Evolutionary conservation across 139 green algal species (phyloP).

Genomic region (Astrephomene gubernaculifera): DNA sequence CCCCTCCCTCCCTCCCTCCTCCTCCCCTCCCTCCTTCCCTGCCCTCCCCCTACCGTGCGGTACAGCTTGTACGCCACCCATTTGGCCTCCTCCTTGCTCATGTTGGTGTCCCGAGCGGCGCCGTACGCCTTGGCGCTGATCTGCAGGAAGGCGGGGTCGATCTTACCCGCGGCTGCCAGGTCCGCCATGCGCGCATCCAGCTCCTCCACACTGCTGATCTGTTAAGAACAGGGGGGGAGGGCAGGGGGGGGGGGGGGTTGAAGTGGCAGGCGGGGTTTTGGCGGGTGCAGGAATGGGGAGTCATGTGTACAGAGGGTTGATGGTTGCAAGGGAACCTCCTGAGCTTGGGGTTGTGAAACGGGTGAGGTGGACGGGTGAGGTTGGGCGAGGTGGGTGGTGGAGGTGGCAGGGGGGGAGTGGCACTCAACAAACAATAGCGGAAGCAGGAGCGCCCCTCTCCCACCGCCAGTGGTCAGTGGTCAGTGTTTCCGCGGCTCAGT

Average conservation of each 20-base stretch:
- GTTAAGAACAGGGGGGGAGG: conserved; percentile 9
- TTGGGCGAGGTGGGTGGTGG: no score
- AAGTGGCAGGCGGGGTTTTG: no score
- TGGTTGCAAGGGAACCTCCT: no score
- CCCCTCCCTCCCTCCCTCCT: neutral
- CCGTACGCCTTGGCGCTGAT: conserved; percentile 68
- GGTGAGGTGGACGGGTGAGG: no score
- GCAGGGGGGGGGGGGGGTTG: neutral
- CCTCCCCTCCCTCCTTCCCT: neutral
- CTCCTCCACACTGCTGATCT: conserved; percentile 66
- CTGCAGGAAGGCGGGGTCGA: conserved; percentile 71
- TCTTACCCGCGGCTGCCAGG: conserved; percentile 58
- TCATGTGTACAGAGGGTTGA: no score
- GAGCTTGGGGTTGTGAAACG: no score
- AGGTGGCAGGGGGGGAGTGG: no score
- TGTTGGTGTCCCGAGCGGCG: conserved; percentile 70
- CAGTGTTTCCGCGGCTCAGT: no score
- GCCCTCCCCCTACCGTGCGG: conserved; percentile 24
- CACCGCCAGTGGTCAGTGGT: no score
- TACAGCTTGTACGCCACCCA: conserved; percentile 68
- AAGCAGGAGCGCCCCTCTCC: no score
- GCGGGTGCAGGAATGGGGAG: no score
- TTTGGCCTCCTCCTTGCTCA: conserved; percentile 74
- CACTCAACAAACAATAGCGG: no score
- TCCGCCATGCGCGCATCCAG: conserved; percentile 66